Percentiles rank a stretch among this genome's conserved stretches.
Conservation (phyloP, 169 alveolate genomes). For the Plasmodium coatneyi region DNA sequence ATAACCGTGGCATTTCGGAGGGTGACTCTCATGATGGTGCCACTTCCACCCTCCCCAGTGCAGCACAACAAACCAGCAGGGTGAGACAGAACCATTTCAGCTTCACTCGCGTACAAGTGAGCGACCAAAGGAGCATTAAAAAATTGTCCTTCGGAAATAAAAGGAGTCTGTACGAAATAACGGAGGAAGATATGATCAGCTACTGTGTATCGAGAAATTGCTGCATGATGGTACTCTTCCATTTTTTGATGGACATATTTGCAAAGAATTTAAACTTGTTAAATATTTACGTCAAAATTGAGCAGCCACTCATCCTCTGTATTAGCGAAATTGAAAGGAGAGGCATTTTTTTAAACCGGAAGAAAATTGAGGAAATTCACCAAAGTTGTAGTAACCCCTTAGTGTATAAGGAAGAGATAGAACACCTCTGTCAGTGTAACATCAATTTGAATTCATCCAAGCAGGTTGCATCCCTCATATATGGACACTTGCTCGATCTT, state of each 20-base stretch:
- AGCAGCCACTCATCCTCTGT: slow-evolving; percentile 64
- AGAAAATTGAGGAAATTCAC: slow-evolving; percentile 67
- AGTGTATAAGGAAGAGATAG: slow-evolving; percentile 56
- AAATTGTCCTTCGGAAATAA: slow-evolving; percentile 67
- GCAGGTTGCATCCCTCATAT: slow-evolving; percentile 64
- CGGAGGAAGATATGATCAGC: slow-evolving; percentile 68
- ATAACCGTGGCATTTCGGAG: background rate
- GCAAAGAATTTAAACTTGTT: slow-evolving; percentile 12
- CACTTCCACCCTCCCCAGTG: background rate
- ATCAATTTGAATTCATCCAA: slow-evolving; percentile 74
- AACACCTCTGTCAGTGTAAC: slow-evolving; percentile 33
- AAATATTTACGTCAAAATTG: slow-evolving; percentile 47
- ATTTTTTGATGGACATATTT: slow-evolving; percentile 21
- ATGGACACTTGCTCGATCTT: slow-evolving; percentile 2
- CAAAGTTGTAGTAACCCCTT: slow-evolving; percentile 43
- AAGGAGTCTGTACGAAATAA: slow-evolving; percentile 51
- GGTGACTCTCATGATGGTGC: background rate
- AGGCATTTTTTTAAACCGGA: slow-evolving; percentile 59
- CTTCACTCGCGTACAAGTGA: slow-evolving; percentile 11
- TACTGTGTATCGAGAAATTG: slow-evolving; percentile 43
- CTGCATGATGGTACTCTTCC: slow-evolving; percentile 33
- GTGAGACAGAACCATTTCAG: slow-evolving; percentile 9
- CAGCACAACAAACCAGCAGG: background rate
- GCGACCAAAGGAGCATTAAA: slow-evolving; percentile 18
- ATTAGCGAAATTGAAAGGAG: slow-evolving; percentile 63